Evolutionary conservation across 2,329 filamentous ascomycete genomes (phyloP).

Genomic region (Scytalidium sp.): DNA sequence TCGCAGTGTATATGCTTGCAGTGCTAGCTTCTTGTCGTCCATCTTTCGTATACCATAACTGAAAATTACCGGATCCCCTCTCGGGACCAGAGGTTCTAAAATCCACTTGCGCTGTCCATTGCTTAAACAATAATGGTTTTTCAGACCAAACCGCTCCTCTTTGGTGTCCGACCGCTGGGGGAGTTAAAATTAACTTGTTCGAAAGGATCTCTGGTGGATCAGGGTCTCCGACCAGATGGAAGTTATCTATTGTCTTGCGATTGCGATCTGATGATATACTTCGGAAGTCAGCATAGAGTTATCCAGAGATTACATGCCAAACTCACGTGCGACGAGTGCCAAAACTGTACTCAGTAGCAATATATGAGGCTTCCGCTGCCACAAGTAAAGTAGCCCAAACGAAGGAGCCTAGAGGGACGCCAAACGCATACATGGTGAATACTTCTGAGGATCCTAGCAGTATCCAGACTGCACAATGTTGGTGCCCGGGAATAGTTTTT

Average conservation of each 20-base stretch:
- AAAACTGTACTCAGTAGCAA: conserved; percentile 36
- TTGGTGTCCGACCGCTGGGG: conserved; percentile 80
- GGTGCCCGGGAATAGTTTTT: not conserved
- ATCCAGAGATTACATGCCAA: not conserved
- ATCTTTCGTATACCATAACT: conserved; percentile 84
- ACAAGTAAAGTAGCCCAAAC: conserved; percentile 22
- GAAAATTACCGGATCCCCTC: conserved; percentile 81
- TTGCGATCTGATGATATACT: conserved; percentile 32
- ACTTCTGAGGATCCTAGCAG: conserved; percentile 26
- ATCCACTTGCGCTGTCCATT: conserved; percentile 81
- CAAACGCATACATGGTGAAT: conserved; percentile 18
- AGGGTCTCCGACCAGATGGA: conserved; percentile 37
- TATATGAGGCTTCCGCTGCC: conserved; percentile 26
- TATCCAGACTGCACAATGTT: not conserved
- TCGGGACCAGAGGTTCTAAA: conserved; percentile 87
- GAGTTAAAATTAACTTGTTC: conserved; percentile 89
- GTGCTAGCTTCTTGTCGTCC: conserved; percentile 63
- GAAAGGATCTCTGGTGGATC: conserved; percentile 66
- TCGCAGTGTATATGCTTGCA: conserved; percentile 79
- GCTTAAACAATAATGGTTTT: conserved; percentile 53
- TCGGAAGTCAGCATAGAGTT: conserved; percentile 7
- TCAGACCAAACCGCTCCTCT: conserved; percentile 82
- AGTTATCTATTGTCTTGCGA: conserved; percentile 24
- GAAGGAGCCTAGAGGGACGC: conserved; percentile 17
- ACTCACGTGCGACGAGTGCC: conserved; percentile 37